Evolutionary conservation across 1,139 yeast genomes (phyloP), one percentile per base, ranked within the genome.

Genomic region (Kodamaea anthophila): DNA sequence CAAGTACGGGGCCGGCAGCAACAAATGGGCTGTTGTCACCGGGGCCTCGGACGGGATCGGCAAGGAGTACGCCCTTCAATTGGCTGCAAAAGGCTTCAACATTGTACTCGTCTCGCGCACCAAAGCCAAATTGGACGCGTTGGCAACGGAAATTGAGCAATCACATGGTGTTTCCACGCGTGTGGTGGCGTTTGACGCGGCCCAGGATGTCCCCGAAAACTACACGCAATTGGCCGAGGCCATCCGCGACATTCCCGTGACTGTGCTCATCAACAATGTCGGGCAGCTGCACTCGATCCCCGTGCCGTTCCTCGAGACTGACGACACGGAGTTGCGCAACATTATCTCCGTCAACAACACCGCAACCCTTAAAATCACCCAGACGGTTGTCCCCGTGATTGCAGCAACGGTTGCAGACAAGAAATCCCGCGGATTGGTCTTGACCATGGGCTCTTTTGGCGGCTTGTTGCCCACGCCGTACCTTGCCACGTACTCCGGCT

Each of bases 41-140:
- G 99, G 99, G 36, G 94, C 97, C 5, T 85, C 96, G 29, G 98
- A 91, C 54, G 98, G 99, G 23, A 82, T 91, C 49, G 99, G 99
- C 36, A 86, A 87, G 51, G 96, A 91, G 53, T 91, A 74, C 50
- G 80, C 96, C 1, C 51, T 61, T 19, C 97, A 91, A 60, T 70
- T 91, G 58, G 98, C 98, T 12, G 58, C 71, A 34, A 77, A 72
- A 43, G 96, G 96, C 1, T 80, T 88, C 54, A 88, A 87, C 46
- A 56, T 91, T 29, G 78, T 84, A 5, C 66, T 93, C 43, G 80
- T 88, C 13, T 83, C 96, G 21, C 76, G 98, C 60, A 87, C 95
- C 13, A 71, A 71, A 48, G 63, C 83, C 28, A 91, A 88, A 54
- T 70, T 93, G 43, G 80, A 77, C 42, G 57, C 64, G 5, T 55